Evolutionary conservation across 768 basidiomycete species (phyloP).

Genomic region (Tylopilus subfusipes): DNA sequence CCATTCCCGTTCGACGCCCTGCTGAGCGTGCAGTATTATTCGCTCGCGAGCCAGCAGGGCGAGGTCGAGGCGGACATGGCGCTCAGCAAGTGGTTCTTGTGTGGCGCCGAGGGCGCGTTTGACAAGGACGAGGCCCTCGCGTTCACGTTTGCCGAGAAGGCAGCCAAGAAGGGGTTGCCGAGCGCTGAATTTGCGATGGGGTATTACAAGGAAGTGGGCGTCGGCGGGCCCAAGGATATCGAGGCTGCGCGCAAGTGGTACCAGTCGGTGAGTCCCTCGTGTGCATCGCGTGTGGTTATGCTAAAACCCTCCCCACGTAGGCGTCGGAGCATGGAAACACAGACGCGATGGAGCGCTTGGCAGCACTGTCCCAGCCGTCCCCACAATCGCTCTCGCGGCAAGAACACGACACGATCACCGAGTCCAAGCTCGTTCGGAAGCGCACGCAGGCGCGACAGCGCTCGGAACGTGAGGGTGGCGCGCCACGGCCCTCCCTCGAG

Average conservation of each 20-base stretch:
- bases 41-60: conserved; percentile 75
- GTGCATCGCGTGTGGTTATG: too few relatives aligned
- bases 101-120: conserved; percentile 72
- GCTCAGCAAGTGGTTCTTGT: conserved; percentile 94
- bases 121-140: conserved; percentile 87
- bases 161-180: conserved; percentile 66
- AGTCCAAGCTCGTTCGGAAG: conserved; percentile 75
- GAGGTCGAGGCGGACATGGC: conserved; percentile 97
- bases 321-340: conserved; percentile 75
- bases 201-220: conserved; percentile 91
- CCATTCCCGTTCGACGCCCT: conserved; percentile 87
- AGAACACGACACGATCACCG: conserved; percentile 78
- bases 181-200: conserved; percentile 95
- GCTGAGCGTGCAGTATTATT: conserved; percentile 88
- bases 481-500: conserved; percentile 18
- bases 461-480: conserved; percentile 31
- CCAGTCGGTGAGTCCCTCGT: conserved; percentile 40
- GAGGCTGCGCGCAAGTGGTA: conserved; percentile 78
- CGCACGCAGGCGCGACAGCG: conserved; percentile 71
- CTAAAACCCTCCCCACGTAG: too few relatives aligned
- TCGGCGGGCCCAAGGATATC: conserved; percentile 67
- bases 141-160: conserved; percentile 87
- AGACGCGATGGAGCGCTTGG: conserved; percentile 74
- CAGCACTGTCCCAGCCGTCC: conserved; percentile 58
- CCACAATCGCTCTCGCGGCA: conserved; percentile 68